Evolutionary conservation across 2,329 filamentous ascomycete species (phyloP).

Genomic region (Chrysosporium keratinophilum): DNA sequence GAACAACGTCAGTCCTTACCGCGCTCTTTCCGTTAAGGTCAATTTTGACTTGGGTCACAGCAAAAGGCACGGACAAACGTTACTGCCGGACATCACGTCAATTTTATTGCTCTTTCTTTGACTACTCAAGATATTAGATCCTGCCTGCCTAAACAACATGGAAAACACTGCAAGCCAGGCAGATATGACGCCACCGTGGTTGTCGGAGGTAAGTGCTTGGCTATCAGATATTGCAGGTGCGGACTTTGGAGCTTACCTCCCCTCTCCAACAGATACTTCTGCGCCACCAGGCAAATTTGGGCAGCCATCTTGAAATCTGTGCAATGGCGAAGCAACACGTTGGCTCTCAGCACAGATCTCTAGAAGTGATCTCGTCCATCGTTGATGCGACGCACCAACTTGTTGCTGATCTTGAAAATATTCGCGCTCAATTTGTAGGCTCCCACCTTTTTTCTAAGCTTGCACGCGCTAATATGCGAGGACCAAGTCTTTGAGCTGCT

Average conservation of each 20-base stretch:
- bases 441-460: background rate
- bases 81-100: no score
- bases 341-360: constrained; percentile 22
- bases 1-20: background rate
- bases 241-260: background rate
- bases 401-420: constrained; percentile 28
- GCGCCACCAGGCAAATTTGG: constrained; percentile 33
- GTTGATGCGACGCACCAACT: constrained; percentile 32
- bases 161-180: background rate
- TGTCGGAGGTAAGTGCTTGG: background rate
- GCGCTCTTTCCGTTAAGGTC: no score
- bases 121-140: background rate
- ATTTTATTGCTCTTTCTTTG: no score
- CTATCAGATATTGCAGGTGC: background rate
- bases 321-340: constrained; percentile 27
- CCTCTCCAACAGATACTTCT: constrained; percentile 25
- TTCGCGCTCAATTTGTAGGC: constrained; percentile 29
- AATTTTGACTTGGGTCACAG: no score
- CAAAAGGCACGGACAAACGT: background rate
- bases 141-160: background rate
- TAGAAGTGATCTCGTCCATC: constrained; percentile 28
- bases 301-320: constrained; percentile 32
- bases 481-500: background rate
- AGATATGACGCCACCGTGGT: background rate
- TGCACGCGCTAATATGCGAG: background rate